Conservation (phyloP, 768 basidiomycete genomes). For the Boletus subcaerulescens region DNA sequence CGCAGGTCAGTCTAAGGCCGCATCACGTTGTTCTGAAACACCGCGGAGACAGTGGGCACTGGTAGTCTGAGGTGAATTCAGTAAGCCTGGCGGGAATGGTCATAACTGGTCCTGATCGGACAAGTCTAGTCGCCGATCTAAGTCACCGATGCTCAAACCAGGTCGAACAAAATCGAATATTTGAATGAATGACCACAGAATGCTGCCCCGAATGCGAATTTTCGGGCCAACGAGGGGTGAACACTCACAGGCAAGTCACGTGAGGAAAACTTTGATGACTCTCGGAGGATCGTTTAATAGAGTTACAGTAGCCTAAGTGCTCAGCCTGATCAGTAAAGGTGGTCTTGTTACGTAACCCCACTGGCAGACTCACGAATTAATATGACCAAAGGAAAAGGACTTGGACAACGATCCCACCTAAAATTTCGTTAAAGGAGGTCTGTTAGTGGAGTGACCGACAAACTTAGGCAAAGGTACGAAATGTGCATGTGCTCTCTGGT, state of each 20-base stretch:
- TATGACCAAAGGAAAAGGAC: too few species aligned
- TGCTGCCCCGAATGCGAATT: not conserved
- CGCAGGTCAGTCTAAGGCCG: not conserved
- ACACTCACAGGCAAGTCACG: too few species aligned
- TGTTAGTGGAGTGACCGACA: not conserved
- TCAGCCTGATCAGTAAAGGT: too few species aligned
- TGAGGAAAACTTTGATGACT: not conserved
- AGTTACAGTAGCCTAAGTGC: not conserved
- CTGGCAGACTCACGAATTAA: too few species aligned
- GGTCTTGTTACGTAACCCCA: too few species aligned
- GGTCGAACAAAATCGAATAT: not conserved
- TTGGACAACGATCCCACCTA: too few species aligned
- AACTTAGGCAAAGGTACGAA: not conserved
- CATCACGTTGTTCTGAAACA: not conserved
- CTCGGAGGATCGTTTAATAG: not conserved
- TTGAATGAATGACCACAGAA: not conserved
- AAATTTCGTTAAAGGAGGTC: too few species aligned
- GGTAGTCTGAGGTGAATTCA: not conserved
- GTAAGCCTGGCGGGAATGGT: not conserved
- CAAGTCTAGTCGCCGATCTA: too few species aligned
- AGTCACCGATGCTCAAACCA: too few species aligned
- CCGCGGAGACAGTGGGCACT: not conserved
- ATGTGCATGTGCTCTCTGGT: not conserved
- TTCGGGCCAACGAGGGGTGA: too few species aligned
- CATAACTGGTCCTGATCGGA: too few species aligned